These are phyloP conservation scores for Myxozyma melibiosi DNA, from an alignment of 805 yeast species.

Conservation along the genomic window DNA sequence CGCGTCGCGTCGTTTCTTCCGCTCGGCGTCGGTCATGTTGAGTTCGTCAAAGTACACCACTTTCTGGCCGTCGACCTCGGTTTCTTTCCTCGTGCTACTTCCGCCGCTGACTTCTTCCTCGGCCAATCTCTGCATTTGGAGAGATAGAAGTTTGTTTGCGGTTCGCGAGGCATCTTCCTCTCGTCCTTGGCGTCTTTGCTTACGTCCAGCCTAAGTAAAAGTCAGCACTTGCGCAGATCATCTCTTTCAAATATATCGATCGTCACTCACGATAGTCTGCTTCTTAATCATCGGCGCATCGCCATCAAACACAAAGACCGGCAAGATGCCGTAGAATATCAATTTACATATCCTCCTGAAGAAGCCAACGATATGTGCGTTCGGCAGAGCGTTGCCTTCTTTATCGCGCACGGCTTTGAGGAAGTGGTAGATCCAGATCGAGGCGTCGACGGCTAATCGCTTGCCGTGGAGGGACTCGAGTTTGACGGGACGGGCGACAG, in stretches of 20 bases:
- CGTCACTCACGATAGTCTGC: conserved; percentile 58
- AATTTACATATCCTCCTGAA: conserved; percentile 90
- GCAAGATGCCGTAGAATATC: conserved; percentile 80
- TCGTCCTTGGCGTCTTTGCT: conserved; percentile 72
- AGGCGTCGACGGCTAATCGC: conserved; percentile 91
- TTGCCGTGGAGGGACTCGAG: conserved; percentile 80
- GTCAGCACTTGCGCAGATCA: not conserved
- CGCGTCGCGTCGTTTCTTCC: conserved; percentile 11
- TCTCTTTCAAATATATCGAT: not conserved
- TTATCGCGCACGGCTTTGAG: conserved; percentile 89
- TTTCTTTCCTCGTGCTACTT: conserved; percentile 8
- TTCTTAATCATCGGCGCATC: conserved; percentile 85
- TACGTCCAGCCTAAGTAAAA: conserved; percentile 50
- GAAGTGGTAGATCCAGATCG: conserved; percentile 98
- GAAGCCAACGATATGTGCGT: conserved; percentile 93
- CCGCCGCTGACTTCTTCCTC: conserved; percentile 38
- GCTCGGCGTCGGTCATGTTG: conserved; percentile 21
- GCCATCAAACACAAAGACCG: conserved; percentile 94
- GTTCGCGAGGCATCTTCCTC: conserved; percentile 69
- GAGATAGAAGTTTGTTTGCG: conserved; percentile 77
- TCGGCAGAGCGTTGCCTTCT: conserved; percentile 73
- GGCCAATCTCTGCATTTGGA: conserved; percentile 68
- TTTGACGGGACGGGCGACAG: conserved; percentile 86
- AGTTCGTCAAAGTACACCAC: conserved; percentile 29
- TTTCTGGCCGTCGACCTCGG: conserved; percentile 10